phyloP scores from a whole-genome alignment of 345 rosid species.

The Euphorbia peplus region DNA sequence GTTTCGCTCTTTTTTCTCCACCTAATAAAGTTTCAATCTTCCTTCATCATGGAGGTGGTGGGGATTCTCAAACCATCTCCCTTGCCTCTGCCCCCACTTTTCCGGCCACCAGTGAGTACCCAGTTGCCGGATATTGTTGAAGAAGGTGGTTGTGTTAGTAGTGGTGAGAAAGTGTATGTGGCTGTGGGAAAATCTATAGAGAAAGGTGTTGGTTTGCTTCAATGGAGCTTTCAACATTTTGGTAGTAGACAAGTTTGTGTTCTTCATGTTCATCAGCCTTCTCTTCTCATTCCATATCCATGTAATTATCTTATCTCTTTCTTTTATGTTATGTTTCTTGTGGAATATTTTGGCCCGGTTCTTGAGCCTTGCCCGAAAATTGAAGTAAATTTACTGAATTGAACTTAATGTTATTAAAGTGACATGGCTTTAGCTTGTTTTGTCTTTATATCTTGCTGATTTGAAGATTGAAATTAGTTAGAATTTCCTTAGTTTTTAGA shows the following conservation, averaged over 20 bases:
- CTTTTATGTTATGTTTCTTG: neutral
- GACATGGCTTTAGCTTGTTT: neutral
- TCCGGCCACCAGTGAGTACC: conserved; percentile 10
- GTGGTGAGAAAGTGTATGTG: conserved; percentile 45
- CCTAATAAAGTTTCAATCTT: neutral
- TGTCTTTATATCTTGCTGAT: neutral
- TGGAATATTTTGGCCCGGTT: too few relatives aligned
- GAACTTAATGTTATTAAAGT: too few relatives aligned
- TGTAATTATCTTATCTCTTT: conserved; percentile 34
- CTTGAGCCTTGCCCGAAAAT: too few relatives aligned
- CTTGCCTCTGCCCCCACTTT: conserved; percentile 17
- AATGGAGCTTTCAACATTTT: conserved; percentile 44
- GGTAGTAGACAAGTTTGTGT: conserved; percentile 42
- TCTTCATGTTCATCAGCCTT: conserved; percentile 61
- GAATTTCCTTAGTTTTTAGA: too few relatives aligned
- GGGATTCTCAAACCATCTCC: conserved; percentile 33
- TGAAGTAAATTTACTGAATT: too few relatives aligned
- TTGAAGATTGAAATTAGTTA: neutral
- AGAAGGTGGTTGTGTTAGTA: conserved; percentile 14
- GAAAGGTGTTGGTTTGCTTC: conserved; percentile 45
- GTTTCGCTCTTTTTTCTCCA: neutral
- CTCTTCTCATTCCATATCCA: conserved; percentile 60
- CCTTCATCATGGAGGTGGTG: conserved; percentile 45
- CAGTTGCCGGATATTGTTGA: conserved; percentile 33
- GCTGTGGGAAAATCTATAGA: conserved; percentile 54